Evolutionary conservation across 768 basidiomycete species (phyloP).

Genomic region (Chalciporus pseudorubinellus): DNA sequence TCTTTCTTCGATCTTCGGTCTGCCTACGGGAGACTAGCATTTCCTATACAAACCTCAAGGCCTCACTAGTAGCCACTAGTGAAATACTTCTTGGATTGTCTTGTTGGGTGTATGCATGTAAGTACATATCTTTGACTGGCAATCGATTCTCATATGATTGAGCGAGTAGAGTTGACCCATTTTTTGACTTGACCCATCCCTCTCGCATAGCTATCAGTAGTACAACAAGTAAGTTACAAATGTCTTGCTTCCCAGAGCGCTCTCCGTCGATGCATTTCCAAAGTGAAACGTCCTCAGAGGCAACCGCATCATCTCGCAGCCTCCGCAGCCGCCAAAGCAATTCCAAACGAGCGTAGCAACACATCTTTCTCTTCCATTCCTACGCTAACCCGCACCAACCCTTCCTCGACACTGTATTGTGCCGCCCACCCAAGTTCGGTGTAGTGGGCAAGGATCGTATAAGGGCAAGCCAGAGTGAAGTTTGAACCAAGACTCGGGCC

Average conservation of each 20-base stretch:
- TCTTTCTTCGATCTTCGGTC: too few species aligned
- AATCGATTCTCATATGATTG: too few species aligned
- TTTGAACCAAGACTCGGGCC: slow-evolving; percentile 93
- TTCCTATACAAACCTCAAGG: too few species aligned
- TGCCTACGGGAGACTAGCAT: too few species aligned
- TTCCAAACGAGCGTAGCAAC: slow-evolving; percentile 57
- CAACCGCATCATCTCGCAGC: slow-evolving; percentile 14
- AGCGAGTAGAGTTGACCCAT: too few species aligned
- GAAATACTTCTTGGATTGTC: too few species aligned
- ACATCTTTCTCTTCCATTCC: slow-evolving; percentile 74
- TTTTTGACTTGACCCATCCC: too few species aligned
- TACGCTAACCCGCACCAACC: slow-evolving; percentile 85
- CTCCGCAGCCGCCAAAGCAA: slow-evolving; percentile 76
- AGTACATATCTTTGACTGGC: too few species aligned
- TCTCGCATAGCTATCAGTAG: not conserved
- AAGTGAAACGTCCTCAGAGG: not conserved
- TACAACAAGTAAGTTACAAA: not conserved
- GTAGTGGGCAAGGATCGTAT: slow-evolving; percentile 90
- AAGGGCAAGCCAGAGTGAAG: slow-evolving; percentile 94
- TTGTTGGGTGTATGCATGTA: too few species aligned
- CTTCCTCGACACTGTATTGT: slow-evolving; percentile 78
- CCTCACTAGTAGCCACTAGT: too few species aligned
- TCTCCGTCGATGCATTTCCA: not conserved
- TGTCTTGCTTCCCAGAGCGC: not conserved
- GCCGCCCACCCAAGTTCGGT: slow-evolving; percentile 90